Conservation (phyloP, 345 rosid genomes). For the Brassica carinata region DNA sequence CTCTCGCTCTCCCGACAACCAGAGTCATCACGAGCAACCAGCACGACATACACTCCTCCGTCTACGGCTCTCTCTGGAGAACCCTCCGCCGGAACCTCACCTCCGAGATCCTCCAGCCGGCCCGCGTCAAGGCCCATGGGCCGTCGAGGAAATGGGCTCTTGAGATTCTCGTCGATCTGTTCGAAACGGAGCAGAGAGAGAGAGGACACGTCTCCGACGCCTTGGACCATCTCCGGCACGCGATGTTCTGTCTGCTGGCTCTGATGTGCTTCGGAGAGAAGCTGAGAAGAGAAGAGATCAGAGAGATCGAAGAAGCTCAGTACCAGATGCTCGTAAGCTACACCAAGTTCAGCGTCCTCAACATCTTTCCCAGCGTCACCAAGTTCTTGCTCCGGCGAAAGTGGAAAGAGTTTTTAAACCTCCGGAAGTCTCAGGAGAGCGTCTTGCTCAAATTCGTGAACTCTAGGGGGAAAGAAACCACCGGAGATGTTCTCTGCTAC, state of each 20-base stretch:
- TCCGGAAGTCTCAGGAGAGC: constrained; percentile 36
- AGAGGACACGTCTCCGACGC: constrained; percentile 29
- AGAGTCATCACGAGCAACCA: constrained; percentile 39
- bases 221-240: constrained; percentile 38
- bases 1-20: constrained; percentile 29
- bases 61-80: constrained; percentile 53
- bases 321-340: constrained; percentile 31
- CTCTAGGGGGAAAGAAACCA: constrained; percentile 7
- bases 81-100: constrained; percentile 52
- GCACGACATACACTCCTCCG: constrained; percentile 47
- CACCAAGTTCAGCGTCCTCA: constrained; percentile 40
- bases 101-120: constrained; percentile 50
- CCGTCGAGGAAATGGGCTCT: constrained; percentile 51
- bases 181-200: constrained; percentile 36
- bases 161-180: constrained; percentile 36
- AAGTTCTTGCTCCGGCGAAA: constrained; percentile 33
- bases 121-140: constrained; percentile 37
- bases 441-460: constrained; percentile 34
- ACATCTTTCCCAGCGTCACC: constrained; percentile 44
- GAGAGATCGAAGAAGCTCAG: constrained; percentile 42
- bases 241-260: constrained; percentile 41
- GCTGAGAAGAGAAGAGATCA: constrained; percentile 38
- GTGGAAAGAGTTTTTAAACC: constrained; percentile 35
- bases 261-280: constrained; percentile 47
- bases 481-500: constrained; percentile 38